phyloP scores from a whole-genome alignment of 371 early-diverging fungal species.

The Vairimorpha necatrix region DNA sequence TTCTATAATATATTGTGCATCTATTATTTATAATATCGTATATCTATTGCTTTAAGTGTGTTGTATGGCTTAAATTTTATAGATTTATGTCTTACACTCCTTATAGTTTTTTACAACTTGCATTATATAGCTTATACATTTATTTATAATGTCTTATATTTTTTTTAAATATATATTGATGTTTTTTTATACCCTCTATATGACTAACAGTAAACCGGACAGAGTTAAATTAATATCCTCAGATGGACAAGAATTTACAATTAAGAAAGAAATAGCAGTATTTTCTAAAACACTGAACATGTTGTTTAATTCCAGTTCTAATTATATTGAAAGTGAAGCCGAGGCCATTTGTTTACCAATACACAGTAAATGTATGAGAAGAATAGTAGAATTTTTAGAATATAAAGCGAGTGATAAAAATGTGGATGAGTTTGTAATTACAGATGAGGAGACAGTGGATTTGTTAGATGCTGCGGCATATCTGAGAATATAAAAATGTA shows the following conservation, averaged over 20 bases:
- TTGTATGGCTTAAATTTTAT: too few species aligned
- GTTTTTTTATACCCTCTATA: too few species aligned
- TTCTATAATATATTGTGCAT: too few species aligned
- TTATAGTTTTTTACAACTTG: not conserved
- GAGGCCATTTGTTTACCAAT: slow-evolving; percentile 53
- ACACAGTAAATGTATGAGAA: slow-evolving; percentile 32
- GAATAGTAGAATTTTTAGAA: slow-evolving; percentile 59
- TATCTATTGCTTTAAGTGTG: too few species aligned
- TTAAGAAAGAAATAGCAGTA: slow-evolving; percentile 42
- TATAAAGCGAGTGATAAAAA: slow-evolving; percentile 40
- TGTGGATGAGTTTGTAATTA: slow-evolving; percentile 57
- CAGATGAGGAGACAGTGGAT: slow-evolving; percentile 60
- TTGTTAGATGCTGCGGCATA: slow-evolving; percentile 63
- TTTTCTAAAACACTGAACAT: slow-evolving; percentile 30
- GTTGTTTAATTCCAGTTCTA: slow-evolving; percentile 29
- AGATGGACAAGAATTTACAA: slow-evolving; percentile 38
- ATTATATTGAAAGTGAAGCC: slow-evolving; percentile 40
- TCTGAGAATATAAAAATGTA: slow-evolving; percentile 55
- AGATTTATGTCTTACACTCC: not conserved
- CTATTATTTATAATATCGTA: too few species aligned
- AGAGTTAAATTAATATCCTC: not conserved
- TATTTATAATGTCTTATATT: too few species aligned
- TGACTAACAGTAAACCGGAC: too few species aligned
- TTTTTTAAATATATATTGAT: too few species aligned
- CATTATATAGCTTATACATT: too few species aligned